phyloP scores from a whole-genome alignment of 805 yeast genomes.

The Myxozyma sirexii region DNA sequence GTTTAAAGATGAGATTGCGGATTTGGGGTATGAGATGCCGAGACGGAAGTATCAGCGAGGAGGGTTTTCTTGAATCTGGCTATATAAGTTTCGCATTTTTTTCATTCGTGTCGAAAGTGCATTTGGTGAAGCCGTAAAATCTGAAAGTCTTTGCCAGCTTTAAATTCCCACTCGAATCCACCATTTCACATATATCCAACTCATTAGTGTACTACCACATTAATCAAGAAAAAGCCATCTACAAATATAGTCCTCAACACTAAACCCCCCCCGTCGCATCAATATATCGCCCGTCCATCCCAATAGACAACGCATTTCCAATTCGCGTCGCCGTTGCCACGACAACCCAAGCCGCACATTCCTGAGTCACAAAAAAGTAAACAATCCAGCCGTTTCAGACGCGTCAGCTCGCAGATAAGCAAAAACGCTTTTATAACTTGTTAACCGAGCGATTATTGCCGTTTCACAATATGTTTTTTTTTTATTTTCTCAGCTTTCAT shows the following conservation, averaged over 20 bases:
- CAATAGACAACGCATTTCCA: no score
- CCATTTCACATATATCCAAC: no score
- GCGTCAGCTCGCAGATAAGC: neutral
- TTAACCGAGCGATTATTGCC: no score
- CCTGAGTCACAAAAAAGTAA: neutral
- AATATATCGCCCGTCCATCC: neutral
- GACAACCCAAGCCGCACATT: neutral
- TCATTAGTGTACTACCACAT: no score
- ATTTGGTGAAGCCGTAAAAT: no score
- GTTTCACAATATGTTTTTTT: no score
- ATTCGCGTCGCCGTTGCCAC: neutral
- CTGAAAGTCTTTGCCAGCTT: no score
- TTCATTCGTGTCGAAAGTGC: no score
- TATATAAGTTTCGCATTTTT: no score
- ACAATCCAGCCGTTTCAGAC: neutral
- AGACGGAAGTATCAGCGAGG: neutral
- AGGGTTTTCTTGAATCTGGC: constrained; percentile 3
- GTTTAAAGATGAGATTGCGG: constrained; percentile 1
- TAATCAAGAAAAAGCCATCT: neutral
- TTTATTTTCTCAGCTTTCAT: no score
- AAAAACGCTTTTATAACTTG: no score
- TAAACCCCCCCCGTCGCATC: neutral
- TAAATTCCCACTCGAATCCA: no score
- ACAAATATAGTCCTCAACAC: neutral
- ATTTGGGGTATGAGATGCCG: neutral